These are phyloP conservation scores for Auxenochlorella pyrenoidosa DNA, from an alignment of 139 green algal genomes.

Conservation along the genomic window DNA sequence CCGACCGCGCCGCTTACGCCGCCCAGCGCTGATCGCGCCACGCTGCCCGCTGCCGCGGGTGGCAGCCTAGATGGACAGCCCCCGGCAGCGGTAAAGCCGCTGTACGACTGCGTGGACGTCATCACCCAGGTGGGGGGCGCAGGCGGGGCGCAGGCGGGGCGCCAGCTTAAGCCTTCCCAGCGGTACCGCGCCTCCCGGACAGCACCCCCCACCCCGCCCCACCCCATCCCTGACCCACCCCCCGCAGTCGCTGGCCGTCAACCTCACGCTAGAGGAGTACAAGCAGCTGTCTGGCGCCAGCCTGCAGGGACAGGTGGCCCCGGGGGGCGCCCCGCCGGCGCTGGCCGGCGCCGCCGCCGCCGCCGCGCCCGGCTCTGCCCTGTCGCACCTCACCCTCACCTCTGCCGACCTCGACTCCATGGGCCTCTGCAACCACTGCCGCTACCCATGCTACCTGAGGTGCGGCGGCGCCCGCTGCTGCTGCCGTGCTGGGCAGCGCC, in stretches of 20 bases:
- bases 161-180: too few species aligned
- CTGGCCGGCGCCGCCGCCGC: neutral
- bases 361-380: neutral
- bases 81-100: neutral
- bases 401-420: conserved; percentile 4
- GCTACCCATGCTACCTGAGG: conserved; percentile 26
- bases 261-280: conserved; percentile 9
- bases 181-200: neutral
- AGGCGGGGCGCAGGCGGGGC: too few species aligned
- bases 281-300: neutral
- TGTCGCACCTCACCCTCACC: conserved; percentile 10
- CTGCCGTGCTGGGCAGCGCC: neutral
- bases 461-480: neutral
- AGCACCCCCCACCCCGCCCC: neutral
- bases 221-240: neutral
- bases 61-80: too few species aligned
- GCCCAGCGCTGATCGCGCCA: neutral
- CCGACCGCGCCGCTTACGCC: neutral
- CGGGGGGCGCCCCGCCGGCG: neutral
- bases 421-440: conserved; percentile 14
- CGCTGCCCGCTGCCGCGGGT: neutral
- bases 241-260: conserved; percentile 17
- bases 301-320: neutral
- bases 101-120: conserved; percentile 9
- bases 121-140: neutral